These are phyloP conservation scores for Colletotrichum sp. DNA, from an alignment of 2,329 filamentous ascomycete genomes.

Conservation along the genomic window DNA sequence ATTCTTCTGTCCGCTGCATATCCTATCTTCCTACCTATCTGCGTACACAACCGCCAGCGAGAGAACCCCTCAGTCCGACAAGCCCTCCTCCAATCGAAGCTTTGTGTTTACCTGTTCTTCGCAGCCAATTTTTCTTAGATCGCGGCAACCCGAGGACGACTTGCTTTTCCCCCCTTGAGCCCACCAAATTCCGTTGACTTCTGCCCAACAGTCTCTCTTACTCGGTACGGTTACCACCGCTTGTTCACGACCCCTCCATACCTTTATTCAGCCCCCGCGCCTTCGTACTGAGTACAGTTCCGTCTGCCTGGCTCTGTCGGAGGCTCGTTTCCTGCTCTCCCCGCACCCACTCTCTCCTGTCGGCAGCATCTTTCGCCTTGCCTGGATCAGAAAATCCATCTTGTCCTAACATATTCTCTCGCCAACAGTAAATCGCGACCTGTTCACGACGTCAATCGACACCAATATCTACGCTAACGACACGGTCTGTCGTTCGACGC, in stretches of 20 bases:
- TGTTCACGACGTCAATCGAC: neutral
- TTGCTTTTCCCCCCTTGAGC: neutral
- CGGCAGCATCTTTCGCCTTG: neutral
- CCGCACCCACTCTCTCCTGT: conserved; percentile 1
- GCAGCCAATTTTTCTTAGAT: conserved; percentile 17
- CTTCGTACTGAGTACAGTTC: neutral
- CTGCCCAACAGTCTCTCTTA: neutral
- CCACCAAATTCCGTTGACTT: neutral
- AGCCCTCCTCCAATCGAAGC: conserved; percentile 19
- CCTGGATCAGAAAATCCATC: neutral
- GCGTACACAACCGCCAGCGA: conserved; percentile 1
- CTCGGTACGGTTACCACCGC: conserved; percentile 1
- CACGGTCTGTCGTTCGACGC: neutral
- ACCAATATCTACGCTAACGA: neutral
- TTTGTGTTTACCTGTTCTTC: conserved; percentile 19
- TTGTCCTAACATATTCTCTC: neutral
- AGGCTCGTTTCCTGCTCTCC: neutral
- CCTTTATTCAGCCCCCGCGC: neutral
- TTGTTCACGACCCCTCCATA: neutral
- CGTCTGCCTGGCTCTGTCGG: neutral
- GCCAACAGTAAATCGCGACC: neutral
- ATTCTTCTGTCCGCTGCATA: neutral
- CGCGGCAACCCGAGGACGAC: conserved; percentile 13
- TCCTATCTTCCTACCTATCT: neutral
- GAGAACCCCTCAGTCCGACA: conserved; percentile 5